Evolutionary conservation across 2,329 filamentous ascomycete genomes (phyloP).

Genomic region (Calonectria pauciramosa): DNA sequence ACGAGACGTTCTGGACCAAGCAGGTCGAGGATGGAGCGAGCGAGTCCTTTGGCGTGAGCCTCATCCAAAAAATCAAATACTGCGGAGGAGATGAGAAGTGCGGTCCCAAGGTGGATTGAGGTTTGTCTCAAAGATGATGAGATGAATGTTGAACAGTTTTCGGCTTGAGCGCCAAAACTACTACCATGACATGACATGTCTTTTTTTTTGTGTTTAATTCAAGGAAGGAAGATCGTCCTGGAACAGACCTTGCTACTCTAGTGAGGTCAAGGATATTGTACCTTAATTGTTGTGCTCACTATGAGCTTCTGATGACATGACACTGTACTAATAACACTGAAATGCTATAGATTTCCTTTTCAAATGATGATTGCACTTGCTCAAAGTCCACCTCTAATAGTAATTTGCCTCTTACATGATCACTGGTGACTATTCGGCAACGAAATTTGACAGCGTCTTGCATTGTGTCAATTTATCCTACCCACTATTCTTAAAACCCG

Average conservation of each 20-base stretch:
- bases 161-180: not conserved
- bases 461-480: not conserved
- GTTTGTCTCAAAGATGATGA: not conserved
- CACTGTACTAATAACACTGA: not conserved
- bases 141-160: not conserved
- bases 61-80: slow-evolving; percentile 51
- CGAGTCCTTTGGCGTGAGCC: slow-evolving; percentile 47
- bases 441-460: not conserved
- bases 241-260: not conserved
- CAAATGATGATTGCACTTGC: too few relatives aligned
- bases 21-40: slow-evolving; percentile 57
- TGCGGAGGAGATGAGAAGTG: slow-evolving; percentile 25
- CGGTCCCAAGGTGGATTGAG: slow-evolving; percentile 34
- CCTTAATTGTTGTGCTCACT: not conserved
- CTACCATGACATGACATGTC: slow-evolving; percentile 1
- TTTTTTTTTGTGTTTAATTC: slow-evolving; percentile 5
- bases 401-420: too few relatives aligned
- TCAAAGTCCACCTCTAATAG: too few relatives aligned
- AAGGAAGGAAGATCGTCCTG: not conserved
- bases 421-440: too few relatives aligned
- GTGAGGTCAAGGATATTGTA: not conserved
- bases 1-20: slow-evolving; percentile 57
- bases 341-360: not conserved
- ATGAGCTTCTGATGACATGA: not conserved
- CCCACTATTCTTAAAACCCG: not conserved